phyloP scores from a whole-genome alignment of 202 grass and related monocot genomes.

The Eragrostis tef region DNA sequence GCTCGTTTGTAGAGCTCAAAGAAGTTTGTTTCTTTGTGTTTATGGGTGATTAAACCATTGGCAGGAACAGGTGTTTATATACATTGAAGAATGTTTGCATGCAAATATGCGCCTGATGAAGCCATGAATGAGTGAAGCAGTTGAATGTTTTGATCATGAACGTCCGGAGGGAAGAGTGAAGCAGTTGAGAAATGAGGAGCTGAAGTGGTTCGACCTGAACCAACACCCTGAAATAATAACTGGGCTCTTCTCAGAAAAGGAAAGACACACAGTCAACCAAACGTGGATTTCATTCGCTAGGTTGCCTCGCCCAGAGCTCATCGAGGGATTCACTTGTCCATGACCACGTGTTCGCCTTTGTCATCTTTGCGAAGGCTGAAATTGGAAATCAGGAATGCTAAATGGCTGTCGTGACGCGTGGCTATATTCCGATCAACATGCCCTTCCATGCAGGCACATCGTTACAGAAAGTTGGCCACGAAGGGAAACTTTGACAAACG shows the following conservation, averaged over 20 bases:
- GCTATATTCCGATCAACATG: too few species aligned
- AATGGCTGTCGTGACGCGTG: too few species aligned
- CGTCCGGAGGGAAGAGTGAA: slow-evolving; percentile 37
- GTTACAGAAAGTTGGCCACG: background rate
- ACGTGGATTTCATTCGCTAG: background rate
- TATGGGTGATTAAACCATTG: slow-evolving; percentile 21
- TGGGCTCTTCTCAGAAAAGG: background rate
- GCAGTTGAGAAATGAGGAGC: slow-evolving; percentile 27
- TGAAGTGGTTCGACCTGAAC: slow-evolving; percentile 58
- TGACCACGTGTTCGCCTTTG: background rate
- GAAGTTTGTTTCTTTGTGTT: slow-evolving; percentile 6
- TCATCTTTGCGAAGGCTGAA: background rate
- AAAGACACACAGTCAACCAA: background rate
- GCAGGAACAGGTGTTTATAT: slow-evolving; percentile 35
- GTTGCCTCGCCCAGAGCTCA: background rate
- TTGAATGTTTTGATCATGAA: slow-evolving; percentile 22
- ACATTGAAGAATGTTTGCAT: slow-evolving; percentile 34
- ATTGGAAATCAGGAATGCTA: too few species aligned
- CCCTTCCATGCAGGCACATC: background rate
- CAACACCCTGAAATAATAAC: slow-evolving; percentile 30
- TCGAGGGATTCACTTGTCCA: background rate
- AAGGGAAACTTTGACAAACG: too few species aligned
- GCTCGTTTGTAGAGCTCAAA: slow-evolving; percentile 17
- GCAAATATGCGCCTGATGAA: slow-evolving; percentile 27
- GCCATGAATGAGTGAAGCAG: slow-evolving; percentile 50